Percentiles rank a stretch among this genome's conserved stretches.
Evolutionary conservation across 169 alveolate genomes (phyloP).

Genomic region (Gregarina niphandrodes): DNA sequence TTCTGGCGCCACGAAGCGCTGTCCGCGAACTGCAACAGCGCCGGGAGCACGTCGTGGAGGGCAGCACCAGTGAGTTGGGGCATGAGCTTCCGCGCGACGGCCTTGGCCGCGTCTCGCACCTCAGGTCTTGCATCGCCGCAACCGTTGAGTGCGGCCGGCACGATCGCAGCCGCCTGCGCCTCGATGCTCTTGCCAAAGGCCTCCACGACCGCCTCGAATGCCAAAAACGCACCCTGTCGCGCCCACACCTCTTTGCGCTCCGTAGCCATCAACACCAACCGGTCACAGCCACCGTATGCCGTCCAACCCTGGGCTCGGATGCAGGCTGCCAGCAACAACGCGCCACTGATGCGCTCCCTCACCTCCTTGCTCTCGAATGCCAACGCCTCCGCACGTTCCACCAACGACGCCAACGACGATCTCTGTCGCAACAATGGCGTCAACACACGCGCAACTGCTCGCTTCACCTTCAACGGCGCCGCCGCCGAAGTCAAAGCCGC

Average conservation of each 20-base stretch:
- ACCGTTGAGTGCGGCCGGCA: background rate
- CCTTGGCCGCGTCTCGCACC: slow-evolving; percentile 7
- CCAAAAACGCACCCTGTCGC: slow-evolving; percentile 10
- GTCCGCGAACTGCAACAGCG: slow-evolving; percentile 10
- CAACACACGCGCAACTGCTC: too few species aligned
- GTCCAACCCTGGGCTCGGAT: too few species aligned
- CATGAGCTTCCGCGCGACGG: slow-evolving; percentile 15
- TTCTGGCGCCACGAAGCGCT: slow-evolving; percentile 29
- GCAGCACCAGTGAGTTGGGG: slow-evolving; percentile 16
- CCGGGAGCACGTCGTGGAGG: slow-evolving; percentile 11
- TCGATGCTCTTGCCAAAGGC: slow-evolving; percentile 8
- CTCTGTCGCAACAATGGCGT: too few species aligned
- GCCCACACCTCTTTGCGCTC: background rate
- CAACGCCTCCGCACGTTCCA: too few species aligned
- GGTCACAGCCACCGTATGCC: too few species aligned
- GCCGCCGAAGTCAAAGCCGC: too few species aligned
- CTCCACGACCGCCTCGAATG: slow-evolving; percentile 6
- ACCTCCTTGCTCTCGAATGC: too few species aligned
- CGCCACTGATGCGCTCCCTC: too few species aligned
- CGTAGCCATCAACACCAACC: background rate
- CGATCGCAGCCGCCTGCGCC: background rate
- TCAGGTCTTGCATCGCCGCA: background rate
- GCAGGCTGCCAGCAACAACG: too few species aligned
- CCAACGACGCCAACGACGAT: too few species aligned
- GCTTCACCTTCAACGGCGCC: too few species aligned